A percentile compares a stretch with the other conserved stretches of the same genome.
Conservation (phyloP, 2,329 filamentous ascomycete genomes). For the Lasiodiplodia gonubiensis region DNA sequence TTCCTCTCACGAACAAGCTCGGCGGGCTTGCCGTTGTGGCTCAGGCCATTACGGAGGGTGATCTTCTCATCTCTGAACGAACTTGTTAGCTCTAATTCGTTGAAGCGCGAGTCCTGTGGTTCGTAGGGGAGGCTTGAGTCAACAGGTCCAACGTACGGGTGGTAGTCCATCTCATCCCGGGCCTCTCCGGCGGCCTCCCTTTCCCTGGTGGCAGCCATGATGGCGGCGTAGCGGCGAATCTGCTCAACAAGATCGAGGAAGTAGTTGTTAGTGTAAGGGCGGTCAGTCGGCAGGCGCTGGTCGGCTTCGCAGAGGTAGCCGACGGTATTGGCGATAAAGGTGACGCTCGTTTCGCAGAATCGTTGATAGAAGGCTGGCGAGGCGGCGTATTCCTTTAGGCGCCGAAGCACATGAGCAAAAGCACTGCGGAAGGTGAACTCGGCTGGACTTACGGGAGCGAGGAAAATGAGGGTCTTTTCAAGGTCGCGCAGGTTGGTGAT, state of each 20-base stretch:
- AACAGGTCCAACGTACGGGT: conserved; percentile 48
- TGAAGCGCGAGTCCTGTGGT: conserved; percentile 17
- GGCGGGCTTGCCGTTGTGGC: conserved; percentile 79
- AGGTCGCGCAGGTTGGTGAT: conserved; percentile 91
- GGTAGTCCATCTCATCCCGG: conserved; percentile 58
- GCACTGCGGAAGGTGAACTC: conserved; percentile 58
- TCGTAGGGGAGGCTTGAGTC: conserved; percentile 2
- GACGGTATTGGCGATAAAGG: conserved; percentile 87
- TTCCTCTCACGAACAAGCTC: conserved; percentile 83
- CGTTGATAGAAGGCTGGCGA: conserved; percentile 79
- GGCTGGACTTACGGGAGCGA: conserved; percentile 83
- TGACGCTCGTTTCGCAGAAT: conserved; percentile 89
- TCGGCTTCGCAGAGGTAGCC: conserved; percentile 85
- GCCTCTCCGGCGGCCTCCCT: conserved; percentile 64
- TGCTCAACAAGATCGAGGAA: conserved; percentile 96
- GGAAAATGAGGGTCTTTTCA: conserved; percentile 89
- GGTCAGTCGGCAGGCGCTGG: conserved; percentile 81
- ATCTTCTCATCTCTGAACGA: conserved; percentile 69
- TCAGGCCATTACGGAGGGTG: conserved; percentile 79
- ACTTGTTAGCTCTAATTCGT: conserved; percentile 33
- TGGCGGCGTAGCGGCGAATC: conserved; percentile 85
- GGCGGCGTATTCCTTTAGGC: conserved; percentile 72
- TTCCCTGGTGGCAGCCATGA: conserved; percentile 77
- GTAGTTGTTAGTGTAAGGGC: conserved; percentile 93
- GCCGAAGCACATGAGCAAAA: conserved; percentile 67